A percentile compares a stretch with the other conserved stretches of the same genome.
Evolutionary conservation across 305 asterid species (phyloP).

Genomic region (Fraxinus nigra): DNA sequence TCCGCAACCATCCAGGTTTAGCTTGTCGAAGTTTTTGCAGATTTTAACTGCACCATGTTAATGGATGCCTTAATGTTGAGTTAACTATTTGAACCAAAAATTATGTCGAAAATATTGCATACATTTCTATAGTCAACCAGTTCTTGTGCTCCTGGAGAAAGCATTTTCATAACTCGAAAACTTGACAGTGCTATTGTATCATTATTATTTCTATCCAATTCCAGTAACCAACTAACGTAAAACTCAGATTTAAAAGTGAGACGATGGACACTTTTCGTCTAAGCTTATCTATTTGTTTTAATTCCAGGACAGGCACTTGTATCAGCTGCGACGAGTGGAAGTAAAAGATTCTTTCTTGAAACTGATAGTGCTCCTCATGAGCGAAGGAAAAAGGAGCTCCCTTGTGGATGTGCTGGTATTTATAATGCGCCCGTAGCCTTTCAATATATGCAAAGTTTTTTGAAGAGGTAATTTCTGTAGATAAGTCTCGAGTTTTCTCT

Average conservation of each 20-base stretch:
- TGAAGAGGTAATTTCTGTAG: conserved; percentile 58
- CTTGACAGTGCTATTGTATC: not conserved
- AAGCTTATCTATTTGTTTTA: conserved; percentile 3
- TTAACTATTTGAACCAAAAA: too few relatives aligned
- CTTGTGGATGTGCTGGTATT: conserved; percentile 92
- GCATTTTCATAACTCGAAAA: not conserved
- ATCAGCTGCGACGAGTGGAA: too few relatives aligned
- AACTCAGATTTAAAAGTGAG: not conserved
- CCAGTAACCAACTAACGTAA: not conserved
- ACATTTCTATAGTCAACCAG: not conserved
- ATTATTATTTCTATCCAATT: too few relatives aligned
- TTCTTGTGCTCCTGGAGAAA: not conserved
- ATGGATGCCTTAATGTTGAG: not conserved
- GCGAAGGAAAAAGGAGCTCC: conserved; percentile 55
- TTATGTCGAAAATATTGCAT: not conserved
- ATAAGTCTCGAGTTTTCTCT: not conserved
- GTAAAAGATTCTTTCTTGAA: too few relatives aligned
- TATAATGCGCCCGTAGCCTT: conserved; percentile 86
- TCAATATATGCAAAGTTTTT: conserved; percentile 82
- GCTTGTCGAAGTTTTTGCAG: not conserved
- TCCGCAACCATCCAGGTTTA: not conserved
- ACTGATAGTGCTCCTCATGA: conserved; percentile 41
- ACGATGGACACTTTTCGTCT: not conserved
- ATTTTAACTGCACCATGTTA: not conserved
- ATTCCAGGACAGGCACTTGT: conserved; percentile 35